Evolutionary conservation across 1,284 basidiomycete genomes (phyloP), one percentile per base, ranked within the genome.

Genomic region (Apiotrichum gracile): DNA sequence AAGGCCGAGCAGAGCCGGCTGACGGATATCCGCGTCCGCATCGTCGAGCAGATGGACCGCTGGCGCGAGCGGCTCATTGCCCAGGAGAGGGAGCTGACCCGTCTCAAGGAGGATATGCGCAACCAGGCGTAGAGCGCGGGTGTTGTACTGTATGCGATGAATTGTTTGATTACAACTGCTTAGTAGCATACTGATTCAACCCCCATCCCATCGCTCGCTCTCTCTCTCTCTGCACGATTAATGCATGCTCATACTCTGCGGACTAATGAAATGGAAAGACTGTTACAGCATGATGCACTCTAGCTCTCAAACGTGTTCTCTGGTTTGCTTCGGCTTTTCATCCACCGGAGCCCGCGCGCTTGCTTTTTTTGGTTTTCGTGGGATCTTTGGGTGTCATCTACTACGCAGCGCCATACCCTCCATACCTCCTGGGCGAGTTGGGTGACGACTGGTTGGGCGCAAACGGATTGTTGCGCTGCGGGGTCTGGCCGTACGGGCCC

Each of bases 1-100:
- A 86, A 81, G 69, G 88, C 87, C 52, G 94, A 97, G 70, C 81
- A 80, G 4, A 86, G 88, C 34, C 77, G 87, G 48, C 71, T 97
- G 47, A 89, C 93, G 49, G 81, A 83, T 48, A 91, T 88, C 5
- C 78, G 84, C 44, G 85, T 85, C 62, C 76, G 80, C 25, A 80
- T 94, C 29, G 69, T 77, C 10, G 65, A 69, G 42, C 68, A 77
- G 64, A 75, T 72, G 68, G 74, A 76, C 55, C 58, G 60, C 44
- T 76, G 73, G 74, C 65, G 73, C 51, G 65, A 67, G 39, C 60
- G 61, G 13, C 60, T 91, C 57, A 80, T 84, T 34, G 86, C 87
- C 14, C 61, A 67, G 49, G 71, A 73, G 49, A 69, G 70, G 51
- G 69, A 73, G 54, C 53, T 69, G 4, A 45, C 40, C 16, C 49